phyloP scores from a whole-genome alignment of 495 filamentous ascomycete species.

The Podospora sp. region DNA sequence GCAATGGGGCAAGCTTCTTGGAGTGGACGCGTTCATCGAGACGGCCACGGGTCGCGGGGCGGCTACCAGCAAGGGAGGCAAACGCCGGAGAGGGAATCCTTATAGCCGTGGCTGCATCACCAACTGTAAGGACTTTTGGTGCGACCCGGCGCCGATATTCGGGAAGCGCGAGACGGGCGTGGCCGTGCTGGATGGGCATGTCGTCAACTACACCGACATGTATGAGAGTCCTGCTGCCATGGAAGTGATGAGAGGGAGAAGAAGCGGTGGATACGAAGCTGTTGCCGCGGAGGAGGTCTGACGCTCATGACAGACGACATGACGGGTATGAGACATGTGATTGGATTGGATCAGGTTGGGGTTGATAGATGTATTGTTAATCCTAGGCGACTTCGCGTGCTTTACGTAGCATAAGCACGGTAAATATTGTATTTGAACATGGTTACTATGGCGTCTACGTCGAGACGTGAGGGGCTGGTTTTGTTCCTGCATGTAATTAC shows the following conservation, averaged over 20 bases:
- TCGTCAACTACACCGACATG: slow-evolving; percentile 83
- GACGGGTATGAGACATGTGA: not conserved
- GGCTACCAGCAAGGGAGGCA: slow-evolving; percentile 47
- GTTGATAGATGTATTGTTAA: slow-evolving; percentile 5
- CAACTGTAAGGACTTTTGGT: slow-evolving; percentile 97
- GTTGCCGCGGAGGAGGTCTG: slow-evolving; percentile 48
- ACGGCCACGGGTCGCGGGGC: slow-evolving; percentile 66
- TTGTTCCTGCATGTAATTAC: not conserved
- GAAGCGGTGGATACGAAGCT: slow-evolving; percentile 46
- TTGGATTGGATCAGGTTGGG: not conserved
- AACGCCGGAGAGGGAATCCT: slow-evolving; percentile 67
- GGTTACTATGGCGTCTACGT: not conserved
- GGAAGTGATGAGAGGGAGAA: slow-evolving; percentile 37
- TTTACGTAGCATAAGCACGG: not conserved
- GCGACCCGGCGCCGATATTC: slow-evolving; percentile 82
- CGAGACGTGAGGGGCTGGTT: not conserved
- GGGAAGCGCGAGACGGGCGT: slow-evolving; percentile 70
- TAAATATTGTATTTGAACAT: not conserved
- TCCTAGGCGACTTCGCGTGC: not conserved
- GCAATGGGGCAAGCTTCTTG: slow-evolving; percentile 81
- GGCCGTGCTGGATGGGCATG: slow-evolving; percentile 74
- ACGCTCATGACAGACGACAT: not conserved
- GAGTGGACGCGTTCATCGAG: slow-evolving; percentile 88
- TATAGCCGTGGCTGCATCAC: slow-evolving; percentile 78
- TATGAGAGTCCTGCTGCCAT: slow-evolving; percentile 80